A percentile compares a stretch with the other conserved stretches of the same genome.
Evolutionary conservation across 2,329 filamentous ascomycete species (phyloP).

Genomic region (Aspergillus tanneri): DNA sequence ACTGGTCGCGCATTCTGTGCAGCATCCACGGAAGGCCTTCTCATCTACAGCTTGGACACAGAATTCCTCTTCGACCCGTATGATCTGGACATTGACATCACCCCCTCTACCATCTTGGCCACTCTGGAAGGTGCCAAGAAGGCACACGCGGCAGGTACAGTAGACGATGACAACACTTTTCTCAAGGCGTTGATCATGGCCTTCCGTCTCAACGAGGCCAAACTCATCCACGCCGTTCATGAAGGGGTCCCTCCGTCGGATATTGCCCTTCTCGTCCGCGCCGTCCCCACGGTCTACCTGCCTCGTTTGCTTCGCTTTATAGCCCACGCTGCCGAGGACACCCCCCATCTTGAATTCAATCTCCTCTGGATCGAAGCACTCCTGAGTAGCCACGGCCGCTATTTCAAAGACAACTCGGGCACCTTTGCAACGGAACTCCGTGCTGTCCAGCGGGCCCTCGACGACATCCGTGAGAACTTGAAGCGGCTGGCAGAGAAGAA

Average conservation of each 20-base stretch:
- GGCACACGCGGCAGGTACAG: conserved; percentile 42
- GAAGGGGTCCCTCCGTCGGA: conserved; percentile 74
- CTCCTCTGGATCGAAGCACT: conserved; percentile 84
- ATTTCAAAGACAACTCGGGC: conserved; percentile 75
- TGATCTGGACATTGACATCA: conserved; percentile 91
- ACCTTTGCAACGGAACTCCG: conserved; percentile 82
- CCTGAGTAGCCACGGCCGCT: conserved; percentile 78
- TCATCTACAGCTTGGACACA: conserved; percentile 89
- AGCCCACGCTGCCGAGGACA: conserved; percentile 81
- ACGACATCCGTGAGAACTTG: conserved; percentile 77
- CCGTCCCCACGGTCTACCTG: conserved; percentile 82
- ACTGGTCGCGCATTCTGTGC: conserved; percentile 90
- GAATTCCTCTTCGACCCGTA: conserved; percentile 89
- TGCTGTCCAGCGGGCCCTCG: conserved; percentile 75
- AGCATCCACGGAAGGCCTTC: conserved; percentile 86
- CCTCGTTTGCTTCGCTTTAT: conserved; percentile 82
- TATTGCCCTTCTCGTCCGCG: conserved; percentile 73
- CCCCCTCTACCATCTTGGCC: conserved; percentile 76
- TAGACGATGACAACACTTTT: conserved; percentile 70
- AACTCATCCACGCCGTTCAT: conserved; percentile 81
- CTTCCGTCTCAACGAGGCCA: conserved; percentile 86
- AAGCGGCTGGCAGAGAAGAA: conserved; percentile 83
- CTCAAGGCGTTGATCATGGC: conserved; percentile 95
- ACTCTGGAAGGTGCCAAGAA: conserved; percentile 59
- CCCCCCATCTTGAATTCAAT: conserved; percentile 92